Percentiles rank a stretch among this genome's conserved stretches.
These are phyloP conservation scores for Decorospora gaudefroyi DNA, from an alignment of 2,329 filamentous ascomycete species.

Conservation along the genomic window DNA sequence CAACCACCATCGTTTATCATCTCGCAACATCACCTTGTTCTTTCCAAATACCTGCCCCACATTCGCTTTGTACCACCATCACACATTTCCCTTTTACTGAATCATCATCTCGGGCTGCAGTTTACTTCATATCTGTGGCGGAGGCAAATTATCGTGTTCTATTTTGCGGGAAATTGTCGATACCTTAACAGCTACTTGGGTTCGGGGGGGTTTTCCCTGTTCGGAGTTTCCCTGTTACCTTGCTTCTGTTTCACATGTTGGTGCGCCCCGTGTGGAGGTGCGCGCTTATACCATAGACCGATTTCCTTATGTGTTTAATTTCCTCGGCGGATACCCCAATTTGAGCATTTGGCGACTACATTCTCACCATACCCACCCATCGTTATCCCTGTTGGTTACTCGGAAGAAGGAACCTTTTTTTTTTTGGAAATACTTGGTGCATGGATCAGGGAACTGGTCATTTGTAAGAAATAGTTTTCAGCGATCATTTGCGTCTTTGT, in stretches of 20 bases:
- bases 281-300: conserved; percentile 41
- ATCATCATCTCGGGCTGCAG: conserved; percentile 34
- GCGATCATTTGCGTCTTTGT: conserved; percentile 20
- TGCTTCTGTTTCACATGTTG: conserved; percentile 26
- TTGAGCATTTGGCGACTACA: conserved; percentile 43
- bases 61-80: conserved; percentile 30
- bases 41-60: conserved; percentile 26
- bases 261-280: conserved; percentile 14
- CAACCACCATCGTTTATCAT: conserved; percentile 31
- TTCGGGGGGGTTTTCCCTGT: conserved; percentile 9
- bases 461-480: conserved; percentile 25
- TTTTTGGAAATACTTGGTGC: conserved; percentile 16
- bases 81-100: conserved; percentile 27
- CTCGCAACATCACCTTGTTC: conserved; percentile 25
- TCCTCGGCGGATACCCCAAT: conserved; percentile 44
- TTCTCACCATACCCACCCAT: conserved; percentile 16
- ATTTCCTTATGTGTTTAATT: conserved; percentile 33
- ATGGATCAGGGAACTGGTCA: conserved; percentile 7
- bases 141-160: conserved; percentile 18
- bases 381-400: conserved; percentile 25
- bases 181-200: conserved; percentile 10
- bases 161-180: conserved; percentile 24
- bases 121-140: conserved; percentile 24
- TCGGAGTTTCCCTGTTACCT: conserved; percentile 10
- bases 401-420: conserved; percentile 10